Conservation (phyloP, 1,284 basidiomycete species). For the Rhodotorula sp. region DNA sequence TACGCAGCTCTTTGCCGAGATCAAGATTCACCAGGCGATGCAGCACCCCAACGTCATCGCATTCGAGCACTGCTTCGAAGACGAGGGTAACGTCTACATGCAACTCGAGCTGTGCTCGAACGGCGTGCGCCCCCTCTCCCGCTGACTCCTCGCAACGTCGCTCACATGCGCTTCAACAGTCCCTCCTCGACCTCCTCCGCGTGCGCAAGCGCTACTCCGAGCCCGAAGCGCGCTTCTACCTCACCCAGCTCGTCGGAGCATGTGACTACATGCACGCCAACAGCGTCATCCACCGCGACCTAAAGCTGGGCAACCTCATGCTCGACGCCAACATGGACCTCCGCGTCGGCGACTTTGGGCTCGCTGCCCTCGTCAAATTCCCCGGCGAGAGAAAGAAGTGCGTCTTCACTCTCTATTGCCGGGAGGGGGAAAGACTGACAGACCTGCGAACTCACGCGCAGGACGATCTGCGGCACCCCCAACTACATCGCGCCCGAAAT, state of each 20-base stretch:
- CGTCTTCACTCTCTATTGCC: conserved; percentile 36
- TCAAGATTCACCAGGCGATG: conserved; percentile 93
- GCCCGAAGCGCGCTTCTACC: conserved; percentile 86
- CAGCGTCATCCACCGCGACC: conserved; percentile 88
- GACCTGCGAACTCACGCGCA: conserved; percentile 40
- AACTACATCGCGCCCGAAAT: conserved; percentile 99
- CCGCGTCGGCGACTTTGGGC: conserved; percentile 95
- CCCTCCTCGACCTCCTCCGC: conserved; percentile 84
- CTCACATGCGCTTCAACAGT: conserved; percentile 47
- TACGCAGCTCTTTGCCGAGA: conserved; percentile 87
- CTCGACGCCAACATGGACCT: conserved; percentile 89
- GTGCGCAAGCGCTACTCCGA: conserved; percentile 85
- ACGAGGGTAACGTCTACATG: conserved; percentile 95
- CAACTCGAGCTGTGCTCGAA: conserved; percentile 88
- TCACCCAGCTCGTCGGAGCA: conserved; percentile 92
- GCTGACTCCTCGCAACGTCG: neutral
- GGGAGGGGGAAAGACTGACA: neutral
- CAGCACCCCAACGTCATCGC: conserved; percentile 89
- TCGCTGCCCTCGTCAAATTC: conserved; percentile 94
- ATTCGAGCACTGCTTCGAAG: conserved; percentile 95
- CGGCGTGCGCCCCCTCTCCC: conserved; percentile 58
- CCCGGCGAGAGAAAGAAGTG: conserved; percentile 93
- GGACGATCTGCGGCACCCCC: conserved; percentile 95
- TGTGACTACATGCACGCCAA: conserved; percentile 96
- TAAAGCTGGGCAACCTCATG: conserved; percentile 95